Base-by-base conservation (phyloP, 352 stramenopile genomes). In the Globisporangium apiculatum region DNA sequence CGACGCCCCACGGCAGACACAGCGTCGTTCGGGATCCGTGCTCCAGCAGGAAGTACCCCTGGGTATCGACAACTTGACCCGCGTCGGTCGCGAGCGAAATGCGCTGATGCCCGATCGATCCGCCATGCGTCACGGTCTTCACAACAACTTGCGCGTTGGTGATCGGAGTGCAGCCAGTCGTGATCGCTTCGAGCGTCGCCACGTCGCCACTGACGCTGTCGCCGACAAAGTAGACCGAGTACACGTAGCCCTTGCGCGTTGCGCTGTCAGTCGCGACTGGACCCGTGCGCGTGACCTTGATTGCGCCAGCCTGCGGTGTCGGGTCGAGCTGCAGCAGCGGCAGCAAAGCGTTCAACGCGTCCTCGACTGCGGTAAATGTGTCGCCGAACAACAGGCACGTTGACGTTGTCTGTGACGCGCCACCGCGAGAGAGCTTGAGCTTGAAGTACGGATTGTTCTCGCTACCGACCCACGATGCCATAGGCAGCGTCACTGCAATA, bases 221-320 rank as follows among this genome's bases (percentile, higher is more conserved):
- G 17, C 95, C 95, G 17, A 85, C 53, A 53, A 98, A 99, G 66
- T 98, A 98, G 24, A 99, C 71, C 12, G 79, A 89, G 62, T 96
- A 98, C 0, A 95, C 70, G 59, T 97, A 98, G 0, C 73, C 76
- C 38, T 62, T 88, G 1, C 69, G 59, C 4, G 75, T 70, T 24
- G 73, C 69, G n/a, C 54, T 48, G 6, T 65, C 65, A 0, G 56
- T 71, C 5, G 55, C 69, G 0, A 78, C 53, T 4, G 73, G 76
- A 5, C 81, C 77, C 0, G 57, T 57, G 11, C 68, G 70, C 15
- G 82, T 86, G 1, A 94, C 83, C 35, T 83, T 65, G 17, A 91
- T 72, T 18, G 86, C 71, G 1, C 61, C 67, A 2, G 37, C 45
- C 12, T 61, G 58, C 0, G 71, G 64, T 0, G 52, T 65, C 4